Conservation (phyloP, 1,139 yeast genomes). For the Candida sp. region DNA sequence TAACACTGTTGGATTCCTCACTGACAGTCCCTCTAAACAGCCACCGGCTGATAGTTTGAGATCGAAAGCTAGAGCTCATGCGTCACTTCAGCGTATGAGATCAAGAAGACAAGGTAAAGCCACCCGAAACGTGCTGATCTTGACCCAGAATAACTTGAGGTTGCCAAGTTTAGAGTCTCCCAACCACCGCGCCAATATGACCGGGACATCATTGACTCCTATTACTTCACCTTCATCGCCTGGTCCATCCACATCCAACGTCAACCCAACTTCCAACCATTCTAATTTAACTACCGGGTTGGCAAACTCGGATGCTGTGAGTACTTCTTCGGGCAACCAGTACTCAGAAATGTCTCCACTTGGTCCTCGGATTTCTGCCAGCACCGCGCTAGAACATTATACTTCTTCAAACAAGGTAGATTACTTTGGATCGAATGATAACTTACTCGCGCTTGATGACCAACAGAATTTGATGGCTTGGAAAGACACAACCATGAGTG, state of each 20-base stretch:
- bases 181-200: not conserved
- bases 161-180: constrained; percentile 26
- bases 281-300: constrained; percentile 17
- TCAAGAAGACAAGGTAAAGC: constrained; percentile 61
- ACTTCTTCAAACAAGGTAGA: constrained; percentile 2
- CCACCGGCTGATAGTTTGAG: constrained; percentile 28
- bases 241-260: constrained; percentile 3
- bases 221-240: constrained; percentile 23
- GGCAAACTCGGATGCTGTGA: constrained; percentile 5
- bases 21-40: constrained; percentile 26
- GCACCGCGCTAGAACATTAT: constrained; percentile 8
- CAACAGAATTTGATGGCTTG: constrained; percentile 1
- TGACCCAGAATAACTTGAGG: constrained; percentile 24
- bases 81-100: constrained; percentile 66
- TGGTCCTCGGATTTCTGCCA: constrained; percentile 12
- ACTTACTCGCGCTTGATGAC: not conserved
- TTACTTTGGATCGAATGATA: constrained; percentile 6
- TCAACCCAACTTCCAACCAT: constrained; percentile 10
- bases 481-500: constrained; percentile 6
- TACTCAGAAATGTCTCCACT: constrained; percentile 13
- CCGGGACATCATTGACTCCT: constrained; percentile 16
- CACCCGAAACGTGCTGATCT: constrained; percentile 33
- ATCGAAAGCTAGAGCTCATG: constrained; percentile 68
- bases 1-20: constrained; percentile 26
- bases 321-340: constrained; percentile 6